Evolutionary conservation across 2,329 filamentous ascomycete species (phyloP), one percentile per base, ranked within the genome.

Genomic region (Exophiala calicioides): DNA sequence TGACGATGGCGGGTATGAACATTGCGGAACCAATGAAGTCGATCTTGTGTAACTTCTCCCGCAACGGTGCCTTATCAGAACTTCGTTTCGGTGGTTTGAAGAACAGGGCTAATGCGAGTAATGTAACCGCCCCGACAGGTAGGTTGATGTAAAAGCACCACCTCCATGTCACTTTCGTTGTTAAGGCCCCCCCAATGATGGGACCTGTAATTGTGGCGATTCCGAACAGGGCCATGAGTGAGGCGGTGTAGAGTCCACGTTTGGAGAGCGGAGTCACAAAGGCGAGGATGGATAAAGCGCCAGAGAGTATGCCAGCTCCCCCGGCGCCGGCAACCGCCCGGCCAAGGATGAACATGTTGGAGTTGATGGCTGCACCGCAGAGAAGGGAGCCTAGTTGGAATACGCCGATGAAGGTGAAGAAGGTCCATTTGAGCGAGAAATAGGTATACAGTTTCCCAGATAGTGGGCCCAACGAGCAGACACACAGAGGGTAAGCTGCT

Each of bases 401-500:
- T 1, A 64, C 36, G 18, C 36, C 50, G 4, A 66, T 56, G 2
- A 59, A 59, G 36, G 50, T 34, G 15, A 68, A 55, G 39, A 65
- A 70, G 6, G 33, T 37, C 33, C 27, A 44, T 47, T 56, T 58
- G 23, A 69, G 59, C 1, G 59, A 60, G 56, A 71, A 73, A 56
- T 66, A 74, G 36, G 68, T 73, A 59, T 71, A 77, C 2, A 68
- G 56, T 45, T 72, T 71, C 3, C 76, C 75, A 53, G 67, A 69
- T 0, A 65, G 60, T 1, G 71, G 65, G 44, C 76, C 71, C 39
- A 76, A 69, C 63, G 46, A 76, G 69, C 40, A 75, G 68, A 27
- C 67, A 2, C 61, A 63, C 26, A 70, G 47, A 31, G 69, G 62
- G 44, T 60, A 68, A 1, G 63, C 65, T 8, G 61, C 62, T 2